A percentile compares a stretch with the other conserved stretches of the same genome.
Evolutionary conservation across 1,284 basidiomycete genomes (phyloP).

Genomic region (Ustilago cynodontis): DNA sequence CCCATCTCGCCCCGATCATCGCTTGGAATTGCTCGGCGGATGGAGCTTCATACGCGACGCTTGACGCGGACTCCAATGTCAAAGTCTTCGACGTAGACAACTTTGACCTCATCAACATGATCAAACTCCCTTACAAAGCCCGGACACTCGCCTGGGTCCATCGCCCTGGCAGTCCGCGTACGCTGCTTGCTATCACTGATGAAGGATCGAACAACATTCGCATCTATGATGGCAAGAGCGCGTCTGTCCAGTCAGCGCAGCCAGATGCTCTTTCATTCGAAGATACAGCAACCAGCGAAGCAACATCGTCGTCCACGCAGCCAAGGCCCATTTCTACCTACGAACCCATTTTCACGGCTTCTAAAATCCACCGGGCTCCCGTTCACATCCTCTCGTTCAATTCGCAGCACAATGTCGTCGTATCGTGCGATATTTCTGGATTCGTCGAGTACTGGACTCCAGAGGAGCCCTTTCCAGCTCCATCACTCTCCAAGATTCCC

Average conservation of each 20-base stretch:
- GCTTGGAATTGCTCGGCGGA: slow-evolving; percentile 89
- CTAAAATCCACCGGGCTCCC: slow-evolving; percentile 38
- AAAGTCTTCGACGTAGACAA: slow-evolving; percentile 98
- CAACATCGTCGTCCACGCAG: not conserved
- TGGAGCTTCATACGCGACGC: slow-evolving; percentile 88
- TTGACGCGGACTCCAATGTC: slow-evolving; percentile 73
- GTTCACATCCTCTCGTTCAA: slow-evolving; percentile 75
- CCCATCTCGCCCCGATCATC: slow-evolving; percentile 84
- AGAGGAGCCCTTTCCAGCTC: slow-evolving; percentile 80
- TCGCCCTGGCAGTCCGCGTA: slow-evolving; percentile 84
- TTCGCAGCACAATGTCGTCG: slow-evolving; percentile 86
- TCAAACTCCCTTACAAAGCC: slow-evolving; percentile 76
- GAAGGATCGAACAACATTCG: slow-evolving; percentile 80
- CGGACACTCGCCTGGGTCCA: slow-evolving; percentile 80
- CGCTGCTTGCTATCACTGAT: slow-evolving; percentile 89
- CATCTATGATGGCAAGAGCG: slow-evolving; percentile 85
- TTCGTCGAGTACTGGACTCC: slow-evolving; percentile 99
- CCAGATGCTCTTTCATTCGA: not conserved
- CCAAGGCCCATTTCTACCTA: slow-evolving; percentile 4
- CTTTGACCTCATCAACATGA: slow-evolving; percentile 99
- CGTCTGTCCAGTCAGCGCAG: not conserved
- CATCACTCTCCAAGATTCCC: slow-evolving; percentile 57
- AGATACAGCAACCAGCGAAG: not conserved
- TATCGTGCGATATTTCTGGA: slow-evolving; percentile 93
- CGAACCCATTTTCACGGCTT: slow-evolving; percentile 29